These are phyloP conservation scores for Irpex sp. DNA, from an alignment of 1,284 basidiomycete species.

Conservation along the genomic window DNA sequence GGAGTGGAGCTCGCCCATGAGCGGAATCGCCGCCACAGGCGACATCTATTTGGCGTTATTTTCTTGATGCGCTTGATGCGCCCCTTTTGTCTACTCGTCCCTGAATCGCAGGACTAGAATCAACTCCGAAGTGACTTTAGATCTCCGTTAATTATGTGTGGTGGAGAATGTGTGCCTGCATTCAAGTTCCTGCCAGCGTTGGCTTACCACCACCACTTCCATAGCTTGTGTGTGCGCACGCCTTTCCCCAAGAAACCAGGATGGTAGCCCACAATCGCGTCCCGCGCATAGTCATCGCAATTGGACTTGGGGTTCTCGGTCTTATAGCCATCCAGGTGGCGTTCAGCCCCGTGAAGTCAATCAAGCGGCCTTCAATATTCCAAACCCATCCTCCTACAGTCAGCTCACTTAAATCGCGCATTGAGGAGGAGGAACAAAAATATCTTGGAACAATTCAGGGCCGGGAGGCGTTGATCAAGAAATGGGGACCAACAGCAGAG, in stretches of 20 bases:
- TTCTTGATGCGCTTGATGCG: background rate
- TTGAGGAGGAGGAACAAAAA: constrained; percentile 16
- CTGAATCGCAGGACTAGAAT: background rate
- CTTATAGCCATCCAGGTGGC: constrained; percentile 9
- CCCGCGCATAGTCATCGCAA: constrained; percentile 8
- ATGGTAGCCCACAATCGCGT: constrained; percentile 14
- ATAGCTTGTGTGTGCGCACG: background rate
- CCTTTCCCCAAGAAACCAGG: background rate
- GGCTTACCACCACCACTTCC: background rate
- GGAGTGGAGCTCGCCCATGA: background rate
- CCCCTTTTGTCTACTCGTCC: background rate
- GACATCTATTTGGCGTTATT: background rate
- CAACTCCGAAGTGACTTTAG: background rate
- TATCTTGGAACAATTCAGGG: constrained; percentile 15
- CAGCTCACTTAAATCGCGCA: background rate
- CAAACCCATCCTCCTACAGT: constrained; percentile 2
- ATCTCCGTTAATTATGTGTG: background rate
- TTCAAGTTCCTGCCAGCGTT: background rate
- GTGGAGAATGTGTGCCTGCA: background rate
- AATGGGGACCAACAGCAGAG: constrained; percentile 21
- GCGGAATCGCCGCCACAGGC: background rate
- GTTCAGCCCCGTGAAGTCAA: constrained; percentile 3
- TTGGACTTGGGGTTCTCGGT: constrained; percentile 10
- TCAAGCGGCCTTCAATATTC: background rate
- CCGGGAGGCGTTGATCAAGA: constrained; percentile 18